Evolutionary conservation across 805 yeast genomes (phyloP).

Genomic region (Tetrapisispora nanseiensis): DNA sequence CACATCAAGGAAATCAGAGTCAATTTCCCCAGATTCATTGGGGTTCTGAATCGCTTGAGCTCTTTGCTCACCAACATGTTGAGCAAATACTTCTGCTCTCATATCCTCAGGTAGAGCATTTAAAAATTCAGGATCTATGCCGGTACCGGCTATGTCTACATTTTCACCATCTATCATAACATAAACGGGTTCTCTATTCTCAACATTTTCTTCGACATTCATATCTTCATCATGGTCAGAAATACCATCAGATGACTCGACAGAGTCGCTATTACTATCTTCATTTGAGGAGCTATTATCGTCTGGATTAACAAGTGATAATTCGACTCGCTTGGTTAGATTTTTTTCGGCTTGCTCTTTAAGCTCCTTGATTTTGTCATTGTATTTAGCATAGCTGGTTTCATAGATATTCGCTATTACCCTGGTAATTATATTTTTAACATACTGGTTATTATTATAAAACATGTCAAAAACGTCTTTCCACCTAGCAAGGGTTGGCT

Average conservation of each 20-base stretch:
- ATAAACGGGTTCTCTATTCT: slow-evolving; percentile 42
- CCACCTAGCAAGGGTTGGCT: slow-evolving; percentile 63
- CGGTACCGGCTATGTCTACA: slow-evolving; percentile 82
- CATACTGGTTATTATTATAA: slow-evolving; percentile 34
- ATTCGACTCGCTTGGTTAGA: slow-evolving; percentile 10
- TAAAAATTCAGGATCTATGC: slow-evolving; percentile 83
- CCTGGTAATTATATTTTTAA: slow-evolving; percentile 31
- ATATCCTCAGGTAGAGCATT: slow-evolving; percentile 87
- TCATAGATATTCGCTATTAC: slow-evolving; percentile 44
- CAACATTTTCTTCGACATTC: neutral
- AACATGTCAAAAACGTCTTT: slow-evolving; percentile 44
- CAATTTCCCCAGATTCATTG: slow-evolving; percentile 51
- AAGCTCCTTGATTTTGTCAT: slow-evolving; percentile 24
- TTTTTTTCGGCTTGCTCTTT: slow-evolving; percentile 17
- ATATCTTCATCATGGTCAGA: slow-evolving; percentile 6
- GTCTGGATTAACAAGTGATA: neutral
- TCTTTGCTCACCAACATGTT: slow-evolving; percentile 69
- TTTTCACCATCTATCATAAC: slow-evolving; percentile 67
- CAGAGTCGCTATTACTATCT: no score
- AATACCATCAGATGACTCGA: slow-evolving; percentile 7
- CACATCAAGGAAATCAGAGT: slow-evolving; percentile 71
- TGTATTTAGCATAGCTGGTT: slow-evolving; percentile 26
- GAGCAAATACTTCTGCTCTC: slow-evolving; percentile 84
- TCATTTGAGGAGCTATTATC: neutral
- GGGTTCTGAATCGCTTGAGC: slow-evolving; percentile 41